Conservation (phyloP, 371 early-diverging fungal species). For the Mortierella sp. region DNA sequence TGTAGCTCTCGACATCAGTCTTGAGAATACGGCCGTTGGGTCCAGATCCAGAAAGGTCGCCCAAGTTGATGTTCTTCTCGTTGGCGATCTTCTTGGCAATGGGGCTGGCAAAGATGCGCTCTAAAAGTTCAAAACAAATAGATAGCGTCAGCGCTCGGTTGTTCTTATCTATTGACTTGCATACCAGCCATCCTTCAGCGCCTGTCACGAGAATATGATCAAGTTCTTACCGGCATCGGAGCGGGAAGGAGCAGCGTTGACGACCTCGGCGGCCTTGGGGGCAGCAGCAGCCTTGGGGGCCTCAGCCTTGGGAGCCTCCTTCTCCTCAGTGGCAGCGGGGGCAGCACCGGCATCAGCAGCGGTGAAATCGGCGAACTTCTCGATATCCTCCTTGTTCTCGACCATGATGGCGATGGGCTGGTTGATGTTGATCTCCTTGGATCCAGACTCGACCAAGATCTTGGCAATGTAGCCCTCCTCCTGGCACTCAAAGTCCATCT, state of each 20-base stretch:
- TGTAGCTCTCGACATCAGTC: slow-evolving; percentile 88
- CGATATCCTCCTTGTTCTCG: slow-evolving; percentile 90
- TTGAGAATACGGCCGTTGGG: slow-evolving; percentile 94
- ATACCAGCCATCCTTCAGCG: not conserved
- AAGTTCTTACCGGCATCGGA: slow-evolving; percentile 61
- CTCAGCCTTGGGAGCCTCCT: slow-evolving; percentile 44
- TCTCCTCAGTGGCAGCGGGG: slow-evolving; percentile 49
- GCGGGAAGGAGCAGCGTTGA: slow-evolving; percentile 60
- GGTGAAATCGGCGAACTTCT: slow-evolving; percentile 87
- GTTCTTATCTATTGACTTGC: not conserved
- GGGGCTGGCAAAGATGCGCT: slow-evolving; percentile 90
- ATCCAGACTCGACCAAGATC: slow-evolving; percentile 86
- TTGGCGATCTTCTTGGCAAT: slow-evolving; percentile 91
- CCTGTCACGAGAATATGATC: not conserved
- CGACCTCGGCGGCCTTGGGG: slow-evolving; percentile 58
- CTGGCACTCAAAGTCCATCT: slow-evolving; percentile 99
- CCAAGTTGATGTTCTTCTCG: slow-evolving; percentile 84
- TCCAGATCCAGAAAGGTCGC: slow-evolving; percentile 88
- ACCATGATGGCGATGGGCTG: slow-evolving; percentile 95
- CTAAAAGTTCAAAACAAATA: slow-evolving; percentile 39
- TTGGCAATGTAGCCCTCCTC: slow-evolving; percentile 98
- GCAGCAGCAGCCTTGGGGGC: slow-evolving; percentile 40
- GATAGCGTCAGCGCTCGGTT: not conserved
- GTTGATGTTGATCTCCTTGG: slow-evolving; percentile 80
- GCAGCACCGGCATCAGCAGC: slow-evolving; percentile 67